These are phyloP conservation scores for Coccomyxa sp. DNA, from an alignment of 139 green algal genomes.

Conservation along the genomic window DNA sequence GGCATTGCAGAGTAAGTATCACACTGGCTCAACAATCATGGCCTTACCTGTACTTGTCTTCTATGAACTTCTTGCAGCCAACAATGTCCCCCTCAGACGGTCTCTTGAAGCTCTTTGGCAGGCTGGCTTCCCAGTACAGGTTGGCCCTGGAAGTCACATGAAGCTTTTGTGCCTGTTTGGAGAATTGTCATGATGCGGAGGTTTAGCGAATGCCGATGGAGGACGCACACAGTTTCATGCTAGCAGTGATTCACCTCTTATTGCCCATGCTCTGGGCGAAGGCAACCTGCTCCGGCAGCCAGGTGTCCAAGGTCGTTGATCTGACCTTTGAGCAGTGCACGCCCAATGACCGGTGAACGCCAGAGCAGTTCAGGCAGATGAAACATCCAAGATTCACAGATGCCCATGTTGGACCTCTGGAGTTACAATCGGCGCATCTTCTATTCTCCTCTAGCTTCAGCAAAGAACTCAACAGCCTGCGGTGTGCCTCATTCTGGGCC, in stretches of 20 bases:
- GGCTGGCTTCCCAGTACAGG: conserved; percentile 77
- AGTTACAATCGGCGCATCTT: conserved; percentile 75
- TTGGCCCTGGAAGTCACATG: too few relatives aligned
- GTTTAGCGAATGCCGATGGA: too few relatives aligned
- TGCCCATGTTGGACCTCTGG: conserved; percentile 80
- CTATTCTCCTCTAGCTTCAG: conserved; percentile 77
- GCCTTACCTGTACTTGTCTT: conserved; percentile 64
- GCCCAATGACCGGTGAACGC: conserved; percentile 78
- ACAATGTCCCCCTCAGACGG: conserved; percentile 72
- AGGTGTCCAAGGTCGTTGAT: conserved; percentile 73
- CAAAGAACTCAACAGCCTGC: conserved; percentile 53
- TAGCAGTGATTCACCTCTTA: too few relatives aligned
- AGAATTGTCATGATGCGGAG: too few relatives aligned
- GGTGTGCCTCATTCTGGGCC: conserved; percentile 78
- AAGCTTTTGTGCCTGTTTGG: too few relatives aligned
- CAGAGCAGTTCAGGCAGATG: conserved; percentile 86
- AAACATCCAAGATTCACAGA: conserved; percentile 85
- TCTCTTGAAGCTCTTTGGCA: conserved; percentile 65
- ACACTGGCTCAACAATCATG: background rate
- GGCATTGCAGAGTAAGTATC: background rate
- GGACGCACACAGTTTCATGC: too few relatives aligned
- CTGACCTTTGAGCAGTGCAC: conserved; percentile 84
- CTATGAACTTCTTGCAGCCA: conserved; percentile 65
- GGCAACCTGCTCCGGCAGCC: conserved; percentile 85
- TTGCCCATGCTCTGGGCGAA: conserved; percentile 85